These are phyloP conservation scores for Durio zibethinus DNA, from an alignment of 345 rosid genomes.

Conservation along the genomic window DNA sequence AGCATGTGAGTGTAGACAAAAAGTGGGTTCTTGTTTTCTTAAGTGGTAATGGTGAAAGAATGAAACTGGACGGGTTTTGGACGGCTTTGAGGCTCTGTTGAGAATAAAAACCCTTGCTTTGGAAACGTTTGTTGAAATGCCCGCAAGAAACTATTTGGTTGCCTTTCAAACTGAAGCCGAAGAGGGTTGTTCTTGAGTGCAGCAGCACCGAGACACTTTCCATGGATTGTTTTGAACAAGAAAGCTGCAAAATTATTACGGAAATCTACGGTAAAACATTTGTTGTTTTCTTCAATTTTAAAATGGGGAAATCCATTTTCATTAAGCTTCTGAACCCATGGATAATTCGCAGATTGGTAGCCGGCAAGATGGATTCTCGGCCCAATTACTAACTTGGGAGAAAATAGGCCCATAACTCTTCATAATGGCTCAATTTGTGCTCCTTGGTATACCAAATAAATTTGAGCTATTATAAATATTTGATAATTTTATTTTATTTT, in stretches of 20 bases:
- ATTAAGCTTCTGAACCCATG: not conserved
- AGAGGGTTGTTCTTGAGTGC: slow-evolving; percentile 41
- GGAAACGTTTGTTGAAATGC: slow-evolving; percentile 67
- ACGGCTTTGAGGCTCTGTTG: slow-evolving; percentile 22
- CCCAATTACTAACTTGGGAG: not conserved
- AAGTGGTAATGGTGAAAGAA: slow-evolving; percentile 1
- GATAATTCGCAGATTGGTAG: not conserved
- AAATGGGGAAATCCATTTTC: not conserved
- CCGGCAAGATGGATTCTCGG: not conserved
- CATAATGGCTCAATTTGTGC: not conserved
- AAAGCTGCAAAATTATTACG: not conserved
- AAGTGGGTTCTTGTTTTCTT: slow-evolving; percentile 27
- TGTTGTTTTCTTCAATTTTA: not conserved
- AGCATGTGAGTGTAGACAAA: slow-evolving; percentile 40
- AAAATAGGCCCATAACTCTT: not conserved
- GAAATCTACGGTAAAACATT: slow-evolving; percentile 4
- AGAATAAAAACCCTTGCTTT: slow-evolving; percentile 12
- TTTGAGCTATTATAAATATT: not conserved
- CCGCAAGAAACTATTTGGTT: slow-evolving; percentile 36
- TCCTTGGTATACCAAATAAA: not conserved
- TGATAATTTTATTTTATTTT: too few relatives aligned
- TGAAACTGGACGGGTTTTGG: slow-evolving; percentile 20
- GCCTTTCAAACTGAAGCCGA: slow-evolving; percentile 10
- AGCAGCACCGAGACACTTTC: slow-evolving; percentile 52
- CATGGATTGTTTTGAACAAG: slow-evolving; percentile 31